Conservation (phyloP, 495 filamentous ascomycete genomes). For the Friedmanniomyces endolithicus region DNA sequence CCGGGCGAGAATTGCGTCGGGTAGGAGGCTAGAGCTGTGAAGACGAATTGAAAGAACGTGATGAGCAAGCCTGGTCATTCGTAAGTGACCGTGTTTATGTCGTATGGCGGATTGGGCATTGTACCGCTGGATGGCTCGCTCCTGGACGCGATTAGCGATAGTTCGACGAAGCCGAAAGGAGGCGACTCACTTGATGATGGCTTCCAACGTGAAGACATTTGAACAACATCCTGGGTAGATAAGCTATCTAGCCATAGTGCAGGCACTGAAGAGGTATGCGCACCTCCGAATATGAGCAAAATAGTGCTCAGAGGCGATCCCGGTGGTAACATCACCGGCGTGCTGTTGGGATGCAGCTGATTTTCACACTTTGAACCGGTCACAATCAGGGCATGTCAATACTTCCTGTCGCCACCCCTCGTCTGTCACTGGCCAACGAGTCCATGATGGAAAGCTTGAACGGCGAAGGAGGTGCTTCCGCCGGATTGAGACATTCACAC, state of each 20-base stretch:
- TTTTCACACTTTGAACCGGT: too few species aligned
- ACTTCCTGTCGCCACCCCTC: too few species aligned
- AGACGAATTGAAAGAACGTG: conserved; percentile 85
- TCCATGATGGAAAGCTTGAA: too few species aligned
- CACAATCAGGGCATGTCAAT: not conserved
- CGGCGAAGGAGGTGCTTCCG: too few species aligned
- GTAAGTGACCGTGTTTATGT: not conserved
- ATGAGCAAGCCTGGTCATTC: conserved; percentile 59
- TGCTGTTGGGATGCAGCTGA: too few species aligned
- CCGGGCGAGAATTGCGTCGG: conserved; percentile 63
- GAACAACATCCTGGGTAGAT: conserved; percentile 92
- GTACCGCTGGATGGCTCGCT: conserved; percentile 31
- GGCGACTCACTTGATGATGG: conserved; percentile 72
- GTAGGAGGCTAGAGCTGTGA: conserved; percentile 54
- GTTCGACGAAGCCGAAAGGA: not conserved
- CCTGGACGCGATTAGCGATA: conserved; percentile 19
- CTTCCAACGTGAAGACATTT: conserved; percentile 94
- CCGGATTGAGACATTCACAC: too few species aligned
- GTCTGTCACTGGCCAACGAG: too few species aligned
- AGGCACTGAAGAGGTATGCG: not conserved
- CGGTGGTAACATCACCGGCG: too few species aligned
- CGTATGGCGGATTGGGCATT: not conserved
- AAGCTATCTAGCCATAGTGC: not conserved
- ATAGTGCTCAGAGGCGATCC: conserved; percentile 50
- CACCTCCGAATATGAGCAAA: conserved; percentile 76